Base-by-base conservation (phyloP, 2,329 filamentous ascomycete species). In the Nectriaceae sp. region DNA sequence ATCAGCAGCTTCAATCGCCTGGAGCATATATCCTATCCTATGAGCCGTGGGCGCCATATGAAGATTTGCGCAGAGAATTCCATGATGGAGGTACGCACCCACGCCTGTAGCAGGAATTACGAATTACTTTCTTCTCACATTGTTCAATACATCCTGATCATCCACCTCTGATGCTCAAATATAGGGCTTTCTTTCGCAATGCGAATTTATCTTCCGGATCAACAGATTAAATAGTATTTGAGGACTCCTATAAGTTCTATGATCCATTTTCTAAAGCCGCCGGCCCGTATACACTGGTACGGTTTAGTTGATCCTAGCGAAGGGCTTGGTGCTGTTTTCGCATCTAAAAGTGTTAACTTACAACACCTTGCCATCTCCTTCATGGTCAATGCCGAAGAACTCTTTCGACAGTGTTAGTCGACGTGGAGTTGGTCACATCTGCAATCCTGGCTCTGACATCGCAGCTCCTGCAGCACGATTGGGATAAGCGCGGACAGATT, bases 41-140 rank as follows among this genome's bases (percentile, higher is more conserved):
- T 40, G 68, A 73, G 53, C 65, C 64, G 16, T 72, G 66, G 68
- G 39, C 58, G 57, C 55, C 44, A 57, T 51, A 29, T 13, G 11
- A 62, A n/a, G 5, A n/a, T n/a, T 3, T 5, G 15, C 3, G 20
- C 33, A 40, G 10, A 50, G 41, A 46, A 52, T 40, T 46, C 29
- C 11, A 26, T 42, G 42, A 50, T 31, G 19, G 31, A 54, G 42
- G 60, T 64, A 57, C 16, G 57, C 29, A 49, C 56, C 4, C 60
- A 64, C 42, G 50, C 38, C n/a, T 61, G 50, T 39, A 57, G 54
- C 19, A 63, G 53, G 21, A 42, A 41, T 48, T 26, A 33, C 40
- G 24, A 36, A 37, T 21, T 42, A 35, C 33, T 40, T n/a, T 38
- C 24, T 40, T 40, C 40, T 44, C 40, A 13, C 19, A 0, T 46